Evolutionary conservation across 2,329 filamentous ascomycete species (phyloP).

Genomic region (Trichophyton benhamiae): DNA sequence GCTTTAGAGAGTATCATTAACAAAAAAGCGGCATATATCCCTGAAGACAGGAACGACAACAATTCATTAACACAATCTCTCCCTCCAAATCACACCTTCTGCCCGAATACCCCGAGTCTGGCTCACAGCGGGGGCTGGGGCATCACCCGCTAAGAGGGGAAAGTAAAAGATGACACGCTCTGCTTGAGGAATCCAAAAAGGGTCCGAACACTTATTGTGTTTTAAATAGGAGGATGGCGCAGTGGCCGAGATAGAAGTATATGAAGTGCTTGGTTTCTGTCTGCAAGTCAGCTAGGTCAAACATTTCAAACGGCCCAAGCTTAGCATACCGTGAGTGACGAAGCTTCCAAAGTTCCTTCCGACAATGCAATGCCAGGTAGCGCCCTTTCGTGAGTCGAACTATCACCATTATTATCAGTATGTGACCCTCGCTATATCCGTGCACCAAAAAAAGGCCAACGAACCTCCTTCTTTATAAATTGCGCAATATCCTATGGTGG

Average conservation of each 20-base stretch:
- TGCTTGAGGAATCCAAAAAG: conserved; percentile 1
- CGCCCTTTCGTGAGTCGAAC: conserved; percentile 95
- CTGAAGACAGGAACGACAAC: neutral
- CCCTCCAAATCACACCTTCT: neutral
- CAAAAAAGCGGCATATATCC: neutral
- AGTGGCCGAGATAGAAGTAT: conserved; percentile 99
- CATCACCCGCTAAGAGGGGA: neutral
- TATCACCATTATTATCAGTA: conserved; percentile 27
- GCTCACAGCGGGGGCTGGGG: neutral
- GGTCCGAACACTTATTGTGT: conserved; percentile 54
- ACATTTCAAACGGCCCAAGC: neutral
- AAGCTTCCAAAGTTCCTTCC: conserved; percentile 98
- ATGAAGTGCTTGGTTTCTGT: conserved; percentile 99
- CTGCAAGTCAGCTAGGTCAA: neutral
- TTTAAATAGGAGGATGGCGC: conserved; percentile 96
- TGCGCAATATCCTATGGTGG: conserved; percentile 71
- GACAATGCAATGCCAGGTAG: conserved; percentile 98
- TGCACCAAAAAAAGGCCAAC: conserved; percentile 16
- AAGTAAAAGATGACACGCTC: conserved; percentile 1
- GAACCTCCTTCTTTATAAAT: conserved; percentile 85
- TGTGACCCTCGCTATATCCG: conserved; percentile 4
- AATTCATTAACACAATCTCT: neutral
- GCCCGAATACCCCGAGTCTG: neutral
- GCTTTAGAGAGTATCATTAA: conserved; percentile 3
- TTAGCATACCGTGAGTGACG: conserved; percentile 74